Evolutionary conservation across 441 rosid genomes (phyloP).

Genomic region (Gossypium davidsonii): DNA sequence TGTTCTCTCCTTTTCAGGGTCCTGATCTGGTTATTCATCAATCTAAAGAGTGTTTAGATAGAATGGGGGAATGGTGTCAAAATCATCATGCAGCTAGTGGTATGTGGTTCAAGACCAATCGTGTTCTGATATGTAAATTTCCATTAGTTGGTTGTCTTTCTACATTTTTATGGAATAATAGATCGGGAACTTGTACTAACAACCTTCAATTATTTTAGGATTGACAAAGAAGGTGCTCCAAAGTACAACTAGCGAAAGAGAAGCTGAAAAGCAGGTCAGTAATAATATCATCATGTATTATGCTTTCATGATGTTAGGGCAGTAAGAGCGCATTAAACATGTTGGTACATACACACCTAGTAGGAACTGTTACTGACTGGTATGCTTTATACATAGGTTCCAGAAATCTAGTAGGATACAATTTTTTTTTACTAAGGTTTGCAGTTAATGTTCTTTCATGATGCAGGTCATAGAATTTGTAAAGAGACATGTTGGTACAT

Average conservation of each 20-base stretch:
- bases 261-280: conserved; percentile 85
- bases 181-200: conserved; percentile 4
- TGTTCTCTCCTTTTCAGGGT: conserved; percentile 43
- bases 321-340: conserved; percentile 7
- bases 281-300: conserved; percentile 4
- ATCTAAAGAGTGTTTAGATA: conserved; percentile 60
- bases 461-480: conserved; percentile 79
- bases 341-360: too few species aligned
- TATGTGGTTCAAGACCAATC: conserved; percentile 27
- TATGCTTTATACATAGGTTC: background rate
- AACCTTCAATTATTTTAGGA: conserved; percentile 36
- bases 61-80: conserved; percentile 88
- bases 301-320: conserved; percentile 33
- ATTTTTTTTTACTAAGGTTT: background rate
- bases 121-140: conserved; percentile 4
- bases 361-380: background rate
- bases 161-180: background rate
- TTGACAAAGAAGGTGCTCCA: conserved; percentile 67
- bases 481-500: conserved; percentile 55
- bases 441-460: conserved; percentile 1
- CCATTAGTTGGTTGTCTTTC: background rate
- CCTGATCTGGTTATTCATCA: conserved; percentile 89
- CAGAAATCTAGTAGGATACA: background rate
- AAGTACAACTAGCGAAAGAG: conserved; percentile 60
- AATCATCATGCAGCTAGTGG: conserved; percentile 87